Conservation (phyloP, 768 basidiomycete species). For the Amanita molliuscula region DNA sequence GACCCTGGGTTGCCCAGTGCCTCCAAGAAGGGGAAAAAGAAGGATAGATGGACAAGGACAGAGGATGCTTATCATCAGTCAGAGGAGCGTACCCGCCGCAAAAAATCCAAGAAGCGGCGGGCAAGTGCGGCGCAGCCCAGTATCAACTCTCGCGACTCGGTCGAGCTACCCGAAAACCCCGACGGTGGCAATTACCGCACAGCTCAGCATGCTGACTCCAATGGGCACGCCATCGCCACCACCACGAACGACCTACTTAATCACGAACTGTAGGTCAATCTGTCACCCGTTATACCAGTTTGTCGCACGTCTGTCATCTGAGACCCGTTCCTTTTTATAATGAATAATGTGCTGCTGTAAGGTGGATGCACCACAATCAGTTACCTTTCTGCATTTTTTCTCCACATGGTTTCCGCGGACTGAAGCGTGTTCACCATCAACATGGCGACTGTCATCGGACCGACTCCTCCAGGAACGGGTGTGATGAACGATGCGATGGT, state of each 20-base stretch:
- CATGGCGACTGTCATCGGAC: conserved; percentile 99
- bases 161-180: conserved; percentile 62
- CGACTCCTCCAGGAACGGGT: conserved; percentile 97
- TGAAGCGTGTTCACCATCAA: conserved; percentile 91
- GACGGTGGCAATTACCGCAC: conserved; percentile 57
- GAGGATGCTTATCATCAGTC: conserved; percentile 70
- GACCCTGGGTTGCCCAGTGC: conserved; percentile 36
- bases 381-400: conserved; percentile 41
- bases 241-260: conserved; percentile 39
- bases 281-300: conserved; percentile 35
- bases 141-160: conserved; percentile 24
- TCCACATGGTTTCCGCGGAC: conserved; percentile 77
- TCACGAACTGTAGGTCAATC: conserved; percentile 49
- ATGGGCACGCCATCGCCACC: conserved; percentile 16
- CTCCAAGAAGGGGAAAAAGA: conserved; percentile 63
- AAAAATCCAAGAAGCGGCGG: conserved; percentile 55
- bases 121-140: conserved; percentile 26
- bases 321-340: conserved; percentile 59
- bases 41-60: conserved; percentile 80
- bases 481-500: conserved; percentile 84
- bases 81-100: conserved; percentile 30
- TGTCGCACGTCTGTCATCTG: conserved; percentile 67
- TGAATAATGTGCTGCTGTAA: conserved; percentile 10
- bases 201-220: conserved; percentile 14
- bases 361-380: neutral